These are phyloP conservation scores for Claviceps sorghi DNA, from an alignment of 2,329 filamentous ascomycete species.

Conservation along the genomic window DNA sequence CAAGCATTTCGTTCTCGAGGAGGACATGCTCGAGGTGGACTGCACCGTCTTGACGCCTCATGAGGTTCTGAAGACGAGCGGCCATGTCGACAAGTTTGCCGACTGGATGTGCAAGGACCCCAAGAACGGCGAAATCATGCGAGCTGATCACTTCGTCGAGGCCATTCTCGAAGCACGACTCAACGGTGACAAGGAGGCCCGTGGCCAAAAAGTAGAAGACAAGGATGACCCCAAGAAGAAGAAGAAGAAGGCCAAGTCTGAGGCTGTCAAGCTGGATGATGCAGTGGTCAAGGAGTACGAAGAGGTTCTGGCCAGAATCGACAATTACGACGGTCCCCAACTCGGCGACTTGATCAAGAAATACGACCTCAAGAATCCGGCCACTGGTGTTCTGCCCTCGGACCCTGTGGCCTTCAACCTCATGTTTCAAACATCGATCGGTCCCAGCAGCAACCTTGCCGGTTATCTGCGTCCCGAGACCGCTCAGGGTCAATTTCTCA, in stretches of 20 bases:
- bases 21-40: conserved; percentile 92
- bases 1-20: conserved; percentile 83
- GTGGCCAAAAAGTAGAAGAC: conserved; percentile 65
- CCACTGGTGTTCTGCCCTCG: conserved; percentile 59
- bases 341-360: conserved; percentile 81
- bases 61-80: conserved; percentile 86
- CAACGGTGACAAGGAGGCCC: conserved; percentile 83
- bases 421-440: conserved; percentile 96
- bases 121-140: conserved; percentile 90
- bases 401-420: conserved; percentile 90
- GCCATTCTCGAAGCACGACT: conserved; percentile 77
- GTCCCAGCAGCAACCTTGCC: conserved; percentile 73
- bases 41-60: conserved; percentile 88
- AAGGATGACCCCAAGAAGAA: conserved; percentile 61
- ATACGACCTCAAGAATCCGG: conserved; percentile 80
- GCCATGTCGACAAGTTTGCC: conserved; percentile 94
- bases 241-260: conserved; percentile 79
- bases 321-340: conserved; percentile 82
- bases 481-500: conserved; percentile 94
- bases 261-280: conserved; percentile 77
- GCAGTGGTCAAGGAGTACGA: conserved; percentile 78
- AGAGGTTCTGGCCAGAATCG: conserved; percentile 79
- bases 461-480: conserved; percentile 89
- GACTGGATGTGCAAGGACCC: conserved; percentile 99
- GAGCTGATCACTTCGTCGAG: conserved; percentile 93